Evolutionary conservation across 345 rosid genomes (phyloP), one percentile per base, ranked within the genome.

Genomic region (Combretum micranthum): DNA sequence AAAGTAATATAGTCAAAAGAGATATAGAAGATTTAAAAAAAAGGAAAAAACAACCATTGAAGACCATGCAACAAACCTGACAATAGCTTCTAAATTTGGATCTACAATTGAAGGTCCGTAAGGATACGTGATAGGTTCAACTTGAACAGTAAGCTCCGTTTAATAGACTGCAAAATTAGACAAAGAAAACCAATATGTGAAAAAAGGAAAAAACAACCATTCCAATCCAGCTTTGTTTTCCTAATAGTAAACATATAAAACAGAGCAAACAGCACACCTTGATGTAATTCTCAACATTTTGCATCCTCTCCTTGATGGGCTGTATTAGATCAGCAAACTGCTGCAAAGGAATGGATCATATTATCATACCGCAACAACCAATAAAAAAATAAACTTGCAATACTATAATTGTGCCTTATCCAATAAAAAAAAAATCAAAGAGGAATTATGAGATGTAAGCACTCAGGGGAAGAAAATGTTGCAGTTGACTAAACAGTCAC

Each of bases 71-170:
- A 53, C 51, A 48, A 62, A 85, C 98, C 98, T 92, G 62, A 92
- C 98, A 49, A 88, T 80, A 59, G 96, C 96, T 68, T 88, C 95
- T 77, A 86, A 70, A 56, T 68, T 52, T 81, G 77, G 77, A 64
- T 86, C 93, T 4, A 80, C 64, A 3, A 92, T 84, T 21, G 98
- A 88, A 69, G 98, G 98, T 46, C 93, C 97, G 22, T 88, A 88
- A 0, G 93, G 95, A 61, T 86, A 94, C 0, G 59, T 76, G 52
- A 89, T 89, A 4, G 94, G 89, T 69, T 84, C 94, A 32, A 73
- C 74, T 67, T 89, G 89, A 64, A 89, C 90, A 13, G 58, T 61
- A 52, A 92, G 73, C 52, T 65, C 76, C 4, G 94, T 56, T 89
- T 93, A 13, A 89, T 53, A 56, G 91, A 84, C 98, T 86, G 76